Evolutionary conservation across 306 rosid species (phyloP), one percentile per base, ranked within the genome.

Genomic region (Purshia tridentata): DNA sequence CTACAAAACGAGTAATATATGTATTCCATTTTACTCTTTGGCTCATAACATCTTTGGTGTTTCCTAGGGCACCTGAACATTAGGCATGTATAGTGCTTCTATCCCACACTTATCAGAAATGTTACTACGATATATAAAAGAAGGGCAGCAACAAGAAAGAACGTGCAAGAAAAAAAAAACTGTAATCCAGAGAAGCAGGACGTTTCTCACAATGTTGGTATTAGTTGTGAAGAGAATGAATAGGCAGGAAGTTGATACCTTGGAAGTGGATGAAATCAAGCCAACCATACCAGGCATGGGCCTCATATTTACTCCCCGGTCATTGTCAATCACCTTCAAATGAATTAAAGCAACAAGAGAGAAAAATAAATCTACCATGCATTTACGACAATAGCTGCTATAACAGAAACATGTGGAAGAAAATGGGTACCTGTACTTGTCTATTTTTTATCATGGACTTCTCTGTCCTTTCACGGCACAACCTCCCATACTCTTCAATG

Each of bases 211-310:
- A 77, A 23, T 50, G 67, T 51, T 23, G 9, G 52, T 20, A 70
- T 58, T 47, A 40, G 42, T 23, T 60, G 72, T 35, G 23, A 10
- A 56, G 42, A 58, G 5, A 48, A 71, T 45, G 54, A 62, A 58
- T 1, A 65, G 19, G 72, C 67, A 63, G 74, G 56, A 82, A 72
- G 45, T 19, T 12, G 52, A 57, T 88, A 94, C 98, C 98, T 94
- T 94, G 63, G 96, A 84, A 74, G 81, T 88, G 63, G 96, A 80
- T 55, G 97, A 86, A 78, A 86, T 74, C 78, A 94, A 85, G 78
- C 97, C 98, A 72, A 91, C 49, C 96, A 91, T 94, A 76, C 97
- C 97, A 29, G 97, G 99, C 96, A 94, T 90, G 63, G 99, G 99
- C 88, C 97, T 86, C 99, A 94, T 94, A 79, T 86, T 91, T 44